Evolutionary conservation across 176 grass and related monocot genomes (phyloP), one percentile per base, ranked within the genome.

Genomic region (Phyllostachys edulis): DNA sequence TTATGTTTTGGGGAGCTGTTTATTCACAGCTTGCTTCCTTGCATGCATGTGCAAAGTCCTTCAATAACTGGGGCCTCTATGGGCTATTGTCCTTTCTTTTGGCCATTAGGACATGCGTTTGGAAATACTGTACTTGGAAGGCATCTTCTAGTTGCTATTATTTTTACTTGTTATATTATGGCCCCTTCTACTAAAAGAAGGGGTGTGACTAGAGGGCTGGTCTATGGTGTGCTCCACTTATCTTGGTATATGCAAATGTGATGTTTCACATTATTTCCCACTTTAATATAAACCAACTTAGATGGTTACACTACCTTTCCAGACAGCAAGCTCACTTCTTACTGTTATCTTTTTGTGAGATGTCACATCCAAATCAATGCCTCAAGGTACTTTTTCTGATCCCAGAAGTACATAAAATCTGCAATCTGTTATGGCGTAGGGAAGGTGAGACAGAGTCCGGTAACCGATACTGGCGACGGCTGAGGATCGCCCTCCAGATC

Each of bases 161-260:
- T 26, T 67, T 82, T 73, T 73, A 77, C 21, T 57, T 2, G 50
- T 57, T 84, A 80, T 75, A 39, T 73, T 74, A 18, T 49, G 38
- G 27, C 27, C 13, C 40, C 26, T 57, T 41, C 16, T 17, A 23
- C 45, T 75, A 21, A 39, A 17, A 71, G 44, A 52, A 17, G 3
- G 57, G 34, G 16, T 57, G 23, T 62, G 7, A 68, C 10, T 16
- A 34, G 75, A 75, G 51, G 36, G 2, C 23, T 69, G 23, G 50
- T 29, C 8, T 50, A 71, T 27, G 26, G 68, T 87, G n/a, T 87
- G 55, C 42, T 70, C 34, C 56, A 46, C 39, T 63, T 60, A 56
- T 26, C 44, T 80, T 65, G 73, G 15, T 55, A 56, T 54, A 16
- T 89, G 51, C 41, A 74, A 29, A 70, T 81, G 66, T 78, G 21